A percentile compares a stretch with the other conserved stretches of the same genome.
Conservation (phyloP, 306 rosid genomes). For the Quercus robur region DNA sequence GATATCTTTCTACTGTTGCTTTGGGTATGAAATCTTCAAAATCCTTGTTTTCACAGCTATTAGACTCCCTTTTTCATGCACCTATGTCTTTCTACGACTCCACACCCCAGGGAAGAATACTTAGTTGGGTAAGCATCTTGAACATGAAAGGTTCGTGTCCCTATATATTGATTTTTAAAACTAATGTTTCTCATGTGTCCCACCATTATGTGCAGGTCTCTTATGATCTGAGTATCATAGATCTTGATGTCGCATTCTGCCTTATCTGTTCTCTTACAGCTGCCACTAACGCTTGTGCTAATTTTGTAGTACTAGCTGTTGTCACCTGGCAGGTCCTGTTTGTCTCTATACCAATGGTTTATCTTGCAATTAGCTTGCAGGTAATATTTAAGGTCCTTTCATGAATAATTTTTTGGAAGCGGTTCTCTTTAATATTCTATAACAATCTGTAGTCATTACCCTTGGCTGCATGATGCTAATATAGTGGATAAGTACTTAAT, state of each 20-base stretch:
- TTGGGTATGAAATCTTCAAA: too few relatives aligned
- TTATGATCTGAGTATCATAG: conserved; percentile 43
- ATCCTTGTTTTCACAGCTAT: too few relatives aligned
- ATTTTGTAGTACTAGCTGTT: conserved; percentile 32
- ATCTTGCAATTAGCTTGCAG: conserved; percentile 35
- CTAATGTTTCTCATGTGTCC: neutral
- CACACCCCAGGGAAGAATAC: conserved; percentile 58
- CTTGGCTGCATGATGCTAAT: neutral
- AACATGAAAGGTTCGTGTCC: neutral
- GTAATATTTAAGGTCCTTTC: conserved; percentile 11
- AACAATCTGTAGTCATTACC: neutral
- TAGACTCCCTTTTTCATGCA: conserved; percentile 24
- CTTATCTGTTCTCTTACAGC: conserved; percentile 17
- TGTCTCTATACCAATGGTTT: conserved; percentile 40
- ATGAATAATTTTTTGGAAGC: neutral
- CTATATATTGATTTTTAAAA: neutral
- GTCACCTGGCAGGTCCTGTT: conserved; percentile 55
- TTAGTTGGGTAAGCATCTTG: conserved; percentile 39
- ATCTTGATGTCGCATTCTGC: conserved; percentile 42
- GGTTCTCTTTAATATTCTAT: neutral
- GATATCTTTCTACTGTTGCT: too few relatives aligned
- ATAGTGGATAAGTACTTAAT: neutral
- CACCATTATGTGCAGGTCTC: conserved; percentile 35
- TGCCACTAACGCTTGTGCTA: conserved; percentile 17
- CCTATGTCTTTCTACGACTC: conserved; percentile 58